Conservation (phyloP, 176 grass and related monocot genomes). For the Oryza officinalis region DNA sequence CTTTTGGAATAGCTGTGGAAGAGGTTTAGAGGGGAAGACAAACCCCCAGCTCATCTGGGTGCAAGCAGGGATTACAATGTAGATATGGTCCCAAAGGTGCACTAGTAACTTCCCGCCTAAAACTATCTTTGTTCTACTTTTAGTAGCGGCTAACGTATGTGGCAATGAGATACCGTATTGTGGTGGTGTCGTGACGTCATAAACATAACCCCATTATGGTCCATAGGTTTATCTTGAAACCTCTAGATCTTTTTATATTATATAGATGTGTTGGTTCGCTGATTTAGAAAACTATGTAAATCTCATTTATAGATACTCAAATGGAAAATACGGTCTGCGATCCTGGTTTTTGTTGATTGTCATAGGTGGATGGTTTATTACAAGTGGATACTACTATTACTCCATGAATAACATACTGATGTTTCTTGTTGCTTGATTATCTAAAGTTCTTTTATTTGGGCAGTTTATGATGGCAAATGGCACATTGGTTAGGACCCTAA, state of each 20-base stretch:
- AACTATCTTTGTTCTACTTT: constrained; percentile 25
- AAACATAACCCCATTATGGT: not conserved
- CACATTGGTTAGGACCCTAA: constrained; percentile 81
- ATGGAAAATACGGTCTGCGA: not conserved
- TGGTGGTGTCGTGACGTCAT: not conserved
- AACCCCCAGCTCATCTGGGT: constrained; percentile 74
- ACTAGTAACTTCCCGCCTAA: constrained; percentile 8
- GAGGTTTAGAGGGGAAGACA: constrained; percentile 90
- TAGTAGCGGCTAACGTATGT: not conserved
- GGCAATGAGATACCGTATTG: not conserved
- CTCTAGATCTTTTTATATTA: not conserved
- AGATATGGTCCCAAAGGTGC: constrained; percentile 93
- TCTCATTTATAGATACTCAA: constrained; percentile 1
- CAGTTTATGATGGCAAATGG: constrained; percentile 99
- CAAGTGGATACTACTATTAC: not conserved
- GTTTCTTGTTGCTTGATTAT: constrained; percentile 3
- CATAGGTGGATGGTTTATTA: not conserved
- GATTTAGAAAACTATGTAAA: not conserved
- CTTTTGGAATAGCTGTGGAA: constrained; percentile 69
- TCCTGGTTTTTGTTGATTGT: constrained; percentile 10
- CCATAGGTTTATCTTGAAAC: constrained; percentile 27
- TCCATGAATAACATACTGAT: not conserved
- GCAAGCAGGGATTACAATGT: constrained; percentile 94
- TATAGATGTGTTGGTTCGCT: not conserved
- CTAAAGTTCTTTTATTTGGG: constrained; percentile 35